Conservation (phyloP, 2,329 filamentous ascomycete genomes). For the Emericellopsis atlantica region DNA sequence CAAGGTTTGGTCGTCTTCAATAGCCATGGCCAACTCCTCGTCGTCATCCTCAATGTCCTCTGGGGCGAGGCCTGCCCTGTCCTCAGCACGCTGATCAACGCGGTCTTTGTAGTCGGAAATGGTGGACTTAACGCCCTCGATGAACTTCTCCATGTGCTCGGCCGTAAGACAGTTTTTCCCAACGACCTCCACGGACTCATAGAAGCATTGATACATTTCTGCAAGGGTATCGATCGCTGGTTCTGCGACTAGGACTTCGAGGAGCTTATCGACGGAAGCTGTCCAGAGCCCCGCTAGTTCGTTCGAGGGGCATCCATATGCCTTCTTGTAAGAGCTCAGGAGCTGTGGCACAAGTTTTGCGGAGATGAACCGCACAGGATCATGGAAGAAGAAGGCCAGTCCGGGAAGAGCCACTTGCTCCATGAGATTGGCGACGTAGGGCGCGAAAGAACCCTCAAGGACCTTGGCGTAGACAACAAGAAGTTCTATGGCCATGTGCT, state of each 20-base stretch:
- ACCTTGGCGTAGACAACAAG: constrained; percentile 96
- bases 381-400: constrained; percentile 97
- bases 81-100: constrained; percentile 71
- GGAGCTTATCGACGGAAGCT: constrained; percentile 74
- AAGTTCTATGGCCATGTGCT: constrained; percentile 98
- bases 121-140: constrained; percentile 72
- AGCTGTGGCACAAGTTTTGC: constrained; percentile 91
- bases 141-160: constrained; percentile 76
- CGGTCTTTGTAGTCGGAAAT: constrained; percentile 88
- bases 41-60: constrained; percentile 86
- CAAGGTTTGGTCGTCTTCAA: constrained; percentile 94
- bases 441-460: constrained; percentile 83
- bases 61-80: constrained; percentile 57
- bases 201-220: constrained; percentile 99
- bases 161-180: constrained; percentile 70
- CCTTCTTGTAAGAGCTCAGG: constrained; percentile 86
- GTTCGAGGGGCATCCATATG: constrained; percentile 67
- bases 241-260: constrained; percentile 88
- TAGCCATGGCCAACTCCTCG: constrained; percentile 77
- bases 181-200: constrained; percentile 91
- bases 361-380: constrained; percentile 88
- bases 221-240: constrained; percentile 92
- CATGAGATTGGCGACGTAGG: constrained; percentile 87
- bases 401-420: constrained; percentile 91
- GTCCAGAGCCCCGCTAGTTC: constrained; percentile 77